These are phyloP conservation scores for Tolypocladium paradoxum DNA, from an alignment of 2,329 filamentous ascomycete species.

Conservation along the genomic window DNA sequence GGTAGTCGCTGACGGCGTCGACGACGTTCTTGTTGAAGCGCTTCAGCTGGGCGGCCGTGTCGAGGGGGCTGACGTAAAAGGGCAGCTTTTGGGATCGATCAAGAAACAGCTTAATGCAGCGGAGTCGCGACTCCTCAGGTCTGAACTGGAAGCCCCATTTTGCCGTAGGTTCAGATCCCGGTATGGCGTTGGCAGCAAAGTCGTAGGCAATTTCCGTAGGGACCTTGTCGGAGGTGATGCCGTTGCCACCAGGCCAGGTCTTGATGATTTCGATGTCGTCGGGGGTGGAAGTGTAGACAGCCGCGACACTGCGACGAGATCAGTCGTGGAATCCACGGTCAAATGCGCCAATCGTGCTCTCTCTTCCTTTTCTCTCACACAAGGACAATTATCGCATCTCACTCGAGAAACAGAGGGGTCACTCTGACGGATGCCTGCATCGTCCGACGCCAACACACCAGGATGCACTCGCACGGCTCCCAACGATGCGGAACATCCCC, in stretches of 20 bases:
- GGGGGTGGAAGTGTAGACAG: conserved; percentile 63
- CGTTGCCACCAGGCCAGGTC: conserved; percentile 73
- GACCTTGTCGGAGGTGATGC: conserved; percentile 81
- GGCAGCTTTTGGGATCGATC: conserved; percentile 72
- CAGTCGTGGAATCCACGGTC: neutral
- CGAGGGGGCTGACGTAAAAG: conserved; percentile 67
- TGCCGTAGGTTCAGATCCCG: conserved; percentile 34
- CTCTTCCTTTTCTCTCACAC: neutral
- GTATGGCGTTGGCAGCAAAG: conserved; percentile 16
- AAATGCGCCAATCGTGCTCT: neutral
- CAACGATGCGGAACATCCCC: too few species aligned
- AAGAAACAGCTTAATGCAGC: conserved; percentile 77
- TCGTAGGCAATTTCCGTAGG: conserved; percentile 67
- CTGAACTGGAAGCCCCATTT: conserved; percentile 82
- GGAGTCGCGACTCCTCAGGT: conserved; percentile 62
- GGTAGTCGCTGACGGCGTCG: conserved; percentile 69
- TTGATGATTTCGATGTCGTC: conserved; percentile 79
- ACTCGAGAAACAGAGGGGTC: neutral
- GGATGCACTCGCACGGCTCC: neutral
- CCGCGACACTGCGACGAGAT: conserved; percentile 40
- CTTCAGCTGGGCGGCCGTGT: conserved; percentile 67
- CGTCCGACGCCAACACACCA: neutral
- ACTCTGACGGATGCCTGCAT: neutral
- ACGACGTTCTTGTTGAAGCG: conserved; percentile 66
- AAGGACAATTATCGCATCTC: neutral